Percentiles rank a stretch among this genome's conserved stretches.
Evolutionary conservation across 352 stramenopile species (phyloP).

Genomic region (Phytophthora cryptogea): DNA sequence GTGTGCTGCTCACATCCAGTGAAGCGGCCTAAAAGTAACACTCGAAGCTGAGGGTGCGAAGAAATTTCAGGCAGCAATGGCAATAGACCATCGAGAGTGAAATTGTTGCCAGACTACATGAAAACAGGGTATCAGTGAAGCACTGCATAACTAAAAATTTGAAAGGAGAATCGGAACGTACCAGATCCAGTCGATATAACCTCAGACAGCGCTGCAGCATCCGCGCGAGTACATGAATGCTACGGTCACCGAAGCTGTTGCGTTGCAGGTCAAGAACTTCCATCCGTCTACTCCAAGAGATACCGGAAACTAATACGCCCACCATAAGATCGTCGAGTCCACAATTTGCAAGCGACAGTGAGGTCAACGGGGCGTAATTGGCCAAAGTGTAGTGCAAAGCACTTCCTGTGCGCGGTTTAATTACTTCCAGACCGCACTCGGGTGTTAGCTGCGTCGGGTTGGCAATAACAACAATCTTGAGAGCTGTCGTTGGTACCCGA

Average conservation of each 20-base stretch:
- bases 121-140: constrained; percentile 3
- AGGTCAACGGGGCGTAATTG: constrained; percentile 31
- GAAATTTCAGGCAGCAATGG: constrained; percentile 20
- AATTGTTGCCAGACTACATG: constrained; percentile 39
- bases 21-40: constrained; percentile 41
- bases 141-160: background rate
- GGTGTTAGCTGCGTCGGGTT: constrained; percentile 39
- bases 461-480: constrained; percentile 28
- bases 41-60: constrained; percentile 30
- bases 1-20: constrained; percentile 1
- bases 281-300: constrained; percentile 42
- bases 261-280: constrained; percentile 40
- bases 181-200: constrained; percentile 44
- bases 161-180: constrained; percentile 15
- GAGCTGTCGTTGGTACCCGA: constrained; percentile 19
- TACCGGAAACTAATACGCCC: constrained; percentile 46
- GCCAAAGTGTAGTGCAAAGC: constrained; percentile 42
- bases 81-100: constrained; percentile 34
- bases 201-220: constrained; percentile 42
- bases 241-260: constrained; percentile 41
- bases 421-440: constrained; percentile 26
- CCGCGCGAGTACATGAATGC: constrained; percentile 28
- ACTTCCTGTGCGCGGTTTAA: constrained; percentile 28
- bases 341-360: constrained; percentile 44
- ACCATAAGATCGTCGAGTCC: constrained; percentile 37